Base-by-base conservation (phyloP, 306 rosid species). In the Vigna unguiculata region DNA sequence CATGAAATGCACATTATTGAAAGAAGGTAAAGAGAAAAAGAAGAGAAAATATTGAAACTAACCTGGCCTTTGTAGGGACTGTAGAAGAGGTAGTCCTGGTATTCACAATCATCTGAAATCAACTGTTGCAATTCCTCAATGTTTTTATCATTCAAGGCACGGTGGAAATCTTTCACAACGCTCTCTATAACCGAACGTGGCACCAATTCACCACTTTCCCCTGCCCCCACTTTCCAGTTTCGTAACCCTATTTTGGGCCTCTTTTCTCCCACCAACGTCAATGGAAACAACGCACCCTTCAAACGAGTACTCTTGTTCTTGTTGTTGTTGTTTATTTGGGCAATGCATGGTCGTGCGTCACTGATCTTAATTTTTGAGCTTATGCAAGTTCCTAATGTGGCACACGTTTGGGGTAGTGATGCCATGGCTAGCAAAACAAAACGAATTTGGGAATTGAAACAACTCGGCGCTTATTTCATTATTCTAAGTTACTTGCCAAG, bases 61-160 rank as follows among this genome's bases (percentile, higher is more conserved):
- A 60, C 76, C 75, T 79, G 38, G 81, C 82, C 65, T 54, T 66
- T 34, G 7, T 40, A 75, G 51, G 84, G 81, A 40, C 22, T 53
- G 61, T 80, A 90, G 72, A 84, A 84, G 54, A 84, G 71, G 72
- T 83, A 62, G 40, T 90, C 90, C 30, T 77, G 71, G 67, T 73
- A 84, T n/a, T 64, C 80, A 62, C 84, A 84, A 1, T 81, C 20
- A 21, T 78, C 38, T 0, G 83, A 70, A 4, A 90, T 59, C n/a
- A 90, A 78, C n/a, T 80, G 74, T 36, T 76, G 67, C 62, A 90
- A 43, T 20, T 15, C 36, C 3, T 81, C 13, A 2, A 20, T 66
- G 43, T 87, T 62, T 69, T 76, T 73, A 2, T 22, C 20, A 34
- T 87, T 79, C 70, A 90, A 36, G 55, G 86, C 85, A 0, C 32